These are phyloP conservation scores for Aquilaria agallochum DNA, from an alignment of 441 rosid genomes.

Conservation along the genomic window DNA sequence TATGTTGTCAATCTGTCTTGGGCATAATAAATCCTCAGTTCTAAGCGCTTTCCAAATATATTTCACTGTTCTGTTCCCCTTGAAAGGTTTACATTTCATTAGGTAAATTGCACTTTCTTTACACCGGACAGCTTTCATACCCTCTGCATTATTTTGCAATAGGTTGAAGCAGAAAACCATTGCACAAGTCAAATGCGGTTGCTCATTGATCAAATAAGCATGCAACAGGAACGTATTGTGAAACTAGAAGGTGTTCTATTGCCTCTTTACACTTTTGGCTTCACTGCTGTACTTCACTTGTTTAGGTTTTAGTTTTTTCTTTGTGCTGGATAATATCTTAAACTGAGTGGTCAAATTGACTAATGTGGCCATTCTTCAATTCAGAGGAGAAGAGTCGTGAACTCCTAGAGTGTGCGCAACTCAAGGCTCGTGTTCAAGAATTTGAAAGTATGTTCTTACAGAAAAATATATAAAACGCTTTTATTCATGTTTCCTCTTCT, in stretches of 20 bases:
- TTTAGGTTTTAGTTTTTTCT: neutral
- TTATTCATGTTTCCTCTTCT: too few species aligned
- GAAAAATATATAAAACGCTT: too few species aligned
- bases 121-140: neutral
- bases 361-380: conserved; percentile 16
- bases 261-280: neutral
- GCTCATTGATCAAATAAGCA: conserved; percentile 83
- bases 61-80: too few species aligned
- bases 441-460: conserved; percentile 55
- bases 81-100: neutral
- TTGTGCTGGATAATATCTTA: neutral
- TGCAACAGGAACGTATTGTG: conserved; percentile 67
- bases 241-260: conserved; percentile 60
- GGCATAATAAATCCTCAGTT: neutral
- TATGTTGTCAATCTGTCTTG: neutral
- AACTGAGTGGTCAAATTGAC: neutral
- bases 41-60: neutral
- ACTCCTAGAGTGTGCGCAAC: conserved; percentile 56
- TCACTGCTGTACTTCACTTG: conserved; percentile 2
- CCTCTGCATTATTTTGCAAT: conserved; percentile 4
- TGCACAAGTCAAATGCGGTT: conserved; percentile 74
- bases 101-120: neutral
- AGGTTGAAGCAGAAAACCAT: conserved; percentile 80
- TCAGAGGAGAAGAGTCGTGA: conserved; percentile 65
- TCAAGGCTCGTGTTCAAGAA: conserved; percentile 64